Percentiles rank a stretch among this genome's conserved stretches.
Evolutionary conservation across 1,284 basidiomycete genomes (phyloP).

Genomic region (Xanthoconium separans): DNA sequence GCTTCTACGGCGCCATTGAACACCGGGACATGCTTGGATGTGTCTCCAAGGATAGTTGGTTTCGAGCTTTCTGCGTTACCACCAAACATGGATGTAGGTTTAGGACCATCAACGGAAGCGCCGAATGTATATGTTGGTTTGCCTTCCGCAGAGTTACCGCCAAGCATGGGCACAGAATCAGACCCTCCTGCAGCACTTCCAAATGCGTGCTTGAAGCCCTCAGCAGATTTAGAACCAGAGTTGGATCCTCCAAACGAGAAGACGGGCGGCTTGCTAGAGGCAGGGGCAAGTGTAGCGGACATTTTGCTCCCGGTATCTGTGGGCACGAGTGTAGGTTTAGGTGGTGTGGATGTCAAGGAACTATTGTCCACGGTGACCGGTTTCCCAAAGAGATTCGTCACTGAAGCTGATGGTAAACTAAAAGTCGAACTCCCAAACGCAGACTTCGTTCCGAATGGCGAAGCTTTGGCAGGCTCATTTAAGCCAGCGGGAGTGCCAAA

Average conservation of each 20-base stretch:
- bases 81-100: conserved; percentile 10
- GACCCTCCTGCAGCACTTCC: conserved; percentile 2
- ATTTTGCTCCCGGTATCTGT: conserved; percentile 3
- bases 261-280: conserved; percentile 2
- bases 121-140: conserved; percentile 24
- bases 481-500: conserved; percentile 11
- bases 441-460: conserved; percentile 13
- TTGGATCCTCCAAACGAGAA: conserved; percentile 25
- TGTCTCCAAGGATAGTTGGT: conserved; percentile 11
- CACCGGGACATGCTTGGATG: conserved; percentile 5
- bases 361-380: background rate
- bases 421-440: conserved; percentile 16
- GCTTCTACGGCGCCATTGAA: conserved; percentile 7
- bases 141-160: conserved; percentile 5
- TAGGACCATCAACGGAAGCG: conserved; percentile 6
- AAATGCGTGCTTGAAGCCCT: conserved; percentile 20
- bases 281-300: conserved; percentile 11
- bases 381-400: conserved; percentile 15
- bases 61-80: conserved; percentile 10
- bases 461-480: conserved; percentile 20
- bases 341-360: conserved; percentile 1
- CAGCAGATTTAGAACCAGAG: conserved; percentile 17
- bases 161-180: conserved; percentile 4
- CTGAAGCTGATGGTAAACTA: conserved; percentile 1
- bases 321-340: conserved; percentile 11